Conservation (phyloP, 768 basidiomycete species). For the Candolleomyces eurysporus region DNA sequence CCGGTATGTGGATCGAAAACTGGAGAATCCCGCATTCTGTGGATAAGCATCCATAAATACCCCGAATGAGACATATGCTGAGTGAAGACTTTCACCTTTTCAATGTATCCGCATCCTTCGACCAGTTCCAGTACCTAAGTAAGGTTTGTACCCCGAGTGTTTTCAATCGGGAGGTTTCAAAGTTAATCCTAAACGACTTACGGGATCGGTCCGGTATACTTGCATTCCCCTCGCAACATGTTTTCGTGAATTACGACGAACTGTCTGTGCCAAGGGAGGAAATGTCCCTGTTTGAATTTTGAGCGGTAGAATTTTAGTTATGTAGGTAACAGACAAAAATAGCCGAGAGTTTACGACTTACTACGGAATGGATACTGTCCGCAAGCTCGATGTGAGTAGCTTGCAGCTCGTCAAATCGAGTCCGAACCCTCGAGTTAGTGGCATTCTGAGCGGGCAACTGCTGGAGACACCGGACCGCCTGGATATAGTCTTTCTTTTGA, state of each 20-base stretch:
- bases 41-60: neutral
- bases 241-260: slow-evolving; percentile 28
- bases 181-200: slow-evolving; percentile 15
- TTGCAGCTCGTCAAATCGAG: slow-evolving; percentile 41
- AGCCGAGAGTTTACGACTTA: slow-evolving; percentile 15
- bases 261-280: slow-evolving; percentile 37
- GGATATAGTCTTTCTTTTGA: slow-evolving; percentile 30
- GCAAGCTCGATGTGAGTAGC: slow-evolving; percentile 31
- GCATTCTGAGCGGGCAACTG: slow-evolving; percentile 22
- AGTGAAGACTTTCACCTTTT: slow-evolving; percentile 14
- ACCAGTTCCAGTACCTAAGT: slow-evolving; percentile 41
- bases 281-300: slow-evolving; percentile 25
- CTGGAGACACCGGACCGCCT: slow-evolving; percentile 33
- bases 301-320: too few relatives aligned
- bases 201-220: slow-evolving; percentile 33
- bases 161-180: neutral
- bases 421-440: slow-evolving; percentile 18
- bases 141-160: neutral
- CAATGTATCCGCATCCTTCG: slow-evolving; percentile 27
- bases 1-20: slow-evolving; percentile 34
- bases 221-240: slow-evolving; percentile 33
- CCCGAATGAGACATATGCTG: neutral
- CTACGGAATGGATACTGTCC: slow-evolving; percentile 30
- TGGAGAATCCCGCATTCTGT: slow-evolving; percentile 30
- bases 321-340: neutral